A percentile compares a stretch with the other conserved stretches of the same genome.
These are phyloP conservation scores for Drechslerella dactyloides DNA, from an alignment of 2,329 filamentous ascomycete genomes.

Conservation along the genomic window DNA sequence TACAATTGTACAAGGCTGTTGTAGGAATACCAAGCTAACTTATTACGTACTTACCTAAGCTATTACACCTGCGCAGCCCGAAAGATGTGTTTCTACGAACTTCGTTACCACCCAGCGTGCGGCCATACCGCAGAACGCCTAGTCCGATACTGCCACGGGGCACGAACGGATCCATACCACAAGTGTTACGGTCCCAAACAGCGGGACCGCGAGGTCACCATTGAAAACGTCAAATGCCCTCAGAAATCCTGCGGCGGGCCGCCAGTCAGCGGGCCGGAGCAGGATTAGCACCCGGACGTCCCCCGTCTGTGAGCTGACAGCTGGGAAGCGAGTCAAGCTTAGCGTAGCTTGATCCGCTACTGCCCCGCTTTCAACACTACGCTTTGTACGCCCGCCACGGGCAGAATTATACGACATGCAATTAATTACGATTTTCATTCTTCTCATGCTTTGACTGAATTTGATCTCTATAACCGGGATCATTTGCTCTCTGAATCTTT, in stretches of 20 bases:
- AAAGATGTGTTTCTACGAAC: conserved; percentile 73
- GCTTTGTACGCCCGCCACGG: too few species aligned
- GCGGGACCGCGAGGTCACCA: conserved; percentile 60
- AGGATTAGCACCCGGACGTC: conserved; percentile 9
- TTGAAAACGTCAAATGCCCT: conserved; percentile 56
- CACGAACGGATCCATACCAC: conserved; percentile 74
- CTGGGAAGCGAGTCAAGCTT: too few species aligned
- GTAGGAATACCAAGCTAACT: conserved; percentile 9
- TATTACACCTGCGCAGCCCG: neutral
- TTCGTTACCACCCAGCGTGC: conserved; percentile 69
- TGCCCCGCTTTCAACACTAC: too few species aligned
- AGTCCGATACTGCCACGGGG: conserved; percentile 75
- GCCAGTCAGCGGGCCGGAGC: conserved; percentile 18
- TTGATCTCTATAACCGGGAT: too few species aligned
- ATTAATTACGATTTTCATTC: too few species aligned
- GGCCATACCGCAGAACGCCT: conserved; percentile 67
- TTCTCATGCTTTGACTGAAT: too few species aligned
- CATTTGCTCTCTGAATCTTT: too few species aligned
- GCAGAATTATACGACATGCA: too few species aligned
- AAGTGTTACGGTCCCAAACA: conserved; percentile 71
- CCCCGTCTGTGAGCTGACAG: neutral
- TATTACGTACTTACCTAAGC: neutral
- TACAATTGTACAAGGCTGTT: conserved; percentile 7
- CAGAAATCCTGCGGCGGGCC: conserved; percentile 29
- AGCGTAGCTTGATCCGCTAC: too few species aligned